Evolutionary conservation across 495 filamentous ascomycete genomes (phyloP).

Genomic region (Glarea lozoyensis): DNA sequence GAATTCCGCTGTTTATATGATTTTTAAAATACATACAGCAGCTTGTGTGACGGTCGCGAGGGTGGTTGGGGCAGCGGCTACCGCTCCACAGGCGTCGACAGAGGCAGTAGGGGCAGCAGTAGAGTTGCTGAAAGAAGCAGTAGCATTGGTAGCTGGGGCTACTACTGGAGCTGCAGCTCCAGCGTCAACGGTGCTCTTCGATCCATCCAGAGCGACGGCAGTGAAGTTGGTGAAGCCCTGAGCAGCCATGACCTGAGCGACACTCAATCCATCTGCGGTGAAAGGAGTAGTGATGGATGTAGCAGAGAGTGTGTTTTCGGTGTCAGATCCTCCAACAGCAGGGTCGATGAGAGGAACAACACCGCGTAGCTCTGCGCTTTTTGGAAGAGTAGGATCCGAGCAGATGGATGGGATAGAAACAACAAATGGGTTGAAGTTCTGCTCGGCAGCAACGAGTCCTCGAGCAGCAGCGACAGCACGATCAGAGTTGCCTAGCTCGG

Average conservation of each 20-base stretch:
- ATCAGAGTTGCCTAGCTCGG: constrained; percentile 40
- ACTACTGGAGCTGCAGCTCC: constrained; percentile 7
- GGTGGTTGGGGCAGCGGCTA: constrained; percentile 6
- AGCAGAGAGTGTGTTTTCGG: constrained; percentile 44
- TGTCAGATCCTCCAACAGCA: constrained; percentile 38
- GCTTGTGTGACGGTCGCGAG: constrained; percentile 15
- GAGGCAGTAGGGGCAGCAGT: constrained; percentile 3
- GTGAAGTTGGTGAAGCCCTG: constrained; percentile 52
- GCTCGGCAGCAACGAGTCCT: constrained; percentile 53
- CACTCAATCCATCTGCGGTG: constrained; percentile 40
- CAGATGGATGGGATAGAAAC: constrained; percentile 47
- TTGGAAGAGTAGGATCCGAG: constrained; percentile 44
- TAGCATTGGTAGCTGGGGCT: constrained; percentile 15
- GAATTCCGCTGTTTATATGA: neutral
- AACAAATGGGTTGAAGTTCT: constrained; percentile 58
- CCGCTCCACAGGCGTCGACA: neutral
- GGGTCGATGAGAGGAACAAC: constrained; percentile 54
- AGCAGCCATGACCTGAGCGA: constrained; percentile 42
- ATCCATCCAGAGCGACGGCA: constrained; percentile 16
- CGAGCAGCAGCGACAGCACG: constrained; percentile 46
- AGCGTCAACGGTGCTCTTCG: too few relatives aligned
- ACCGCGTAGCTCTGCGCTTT: constrained; percentile 45
- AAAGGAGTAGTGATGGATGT: constrained; percentile 40
- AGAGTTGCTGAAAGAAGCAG: constrained; percentile 1
- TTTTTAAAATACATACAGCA: constrained; percentile 7